These are phyloP conservation scores for Phytopythium cucurbitacearum DNA, from an alignment of 352 stramenopile species.

Conservation along the genomic window DNA sequence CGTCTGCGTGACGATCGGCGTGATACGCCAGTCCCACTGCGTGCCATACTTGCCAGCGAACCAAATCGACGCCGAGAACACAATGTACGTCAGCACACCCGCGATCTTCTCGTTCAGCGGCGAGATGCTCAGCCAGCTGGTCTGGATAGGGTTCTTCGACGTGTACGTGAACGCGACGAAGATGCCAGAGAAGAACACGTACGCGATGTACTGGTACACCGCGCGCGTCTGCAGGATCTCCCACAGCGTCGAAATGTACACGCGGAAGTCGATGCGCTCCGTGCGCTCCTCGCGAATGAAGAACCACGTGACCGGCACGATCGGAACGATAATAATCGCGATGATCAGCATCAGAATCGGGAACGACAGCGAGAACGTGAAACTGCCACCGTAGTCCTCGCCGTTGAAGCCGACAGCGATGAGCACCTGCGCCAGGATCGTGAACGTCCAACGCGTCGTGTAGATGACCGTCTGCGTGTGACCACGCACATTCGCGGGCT, in stretches of 20 bases:
- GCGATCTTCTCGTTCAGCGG: conserved; percentile 36
- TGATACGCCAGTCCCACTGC: conserved; percentile 53
- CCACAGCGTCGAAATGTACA: conserved; percentile 47
- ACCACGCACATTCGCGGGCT: conserved; percentile 37
- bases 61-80: conserved; percentile 35
- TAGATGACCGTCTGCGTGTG: conserved; percentile 49
- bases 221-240: conserved; percentile 40
- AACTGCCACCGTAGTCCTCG: conserved; percentile 42
- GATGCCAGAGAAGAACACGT: conserved; percentile 33
- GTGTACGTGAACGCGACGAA: conserved; percentile 35
- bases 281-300: conserved; percentile 36
- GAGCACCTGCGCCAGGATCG: conserved; percentile 30
- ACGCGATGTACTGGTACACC: conserved; percentile 49
- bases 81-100: conserved; percentile 20
- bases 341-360: conserved; percentile 38
- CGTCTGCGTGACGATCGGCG: conserved; percentile 25
- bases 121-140: conserved; percentile 35
- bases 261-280: conserved; percentile 24
- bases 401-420: conserved; percentile 46
- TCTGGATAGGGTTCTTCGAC: conserved; percentile 34
- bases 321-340: conserved; percentile 18
- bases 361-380: conserved; percentile 40
- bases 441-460: conserved; percentile 31
- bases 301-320: conserved; percentile 36
- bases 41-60: conserved; percentile 47